These are phyloP conservation scores for Cladosporium austrohemisphaericum DNA, from an alignment of 2,329 filamentous ascomycete species.

Conservation along the genomic window DNA sequence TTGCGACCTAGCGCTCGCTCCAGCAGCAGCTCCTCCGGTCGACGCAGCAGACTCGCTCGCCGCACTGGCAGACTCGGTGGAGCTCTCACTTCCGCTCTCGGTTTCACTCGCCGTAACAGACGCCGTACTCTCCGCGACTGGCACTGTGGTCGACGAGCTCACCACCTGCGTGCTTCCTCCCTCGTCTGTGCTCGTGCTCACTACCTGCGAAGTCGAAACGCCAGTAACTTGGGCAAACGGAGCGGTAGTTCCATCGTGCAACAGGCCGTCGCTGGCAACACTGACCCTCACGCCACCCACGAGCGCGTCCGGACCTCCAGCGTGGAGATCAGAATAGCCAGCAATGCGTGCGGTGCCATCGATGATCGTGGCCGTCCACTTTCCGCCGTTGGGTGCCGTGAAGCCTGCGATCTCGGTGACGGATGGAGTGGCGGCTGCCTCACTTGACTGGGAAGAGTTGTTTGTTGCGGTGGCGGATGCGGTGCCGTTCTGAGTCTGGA, in stretches of 20 bases:
- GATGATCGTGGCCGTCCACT: conserved; percentile 6
- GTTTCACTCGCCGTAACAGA: background rate
- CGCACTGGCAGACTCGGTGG: background rate
- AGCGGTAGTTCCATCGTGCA: background rate
- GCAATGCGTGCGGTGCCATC: conserved; percentile 6
- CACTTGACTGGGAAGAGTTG: background rate
- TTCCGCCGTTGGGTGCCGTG: conserved; percentile 13
- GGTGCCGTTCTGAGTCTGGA: conserved; percentile 7
- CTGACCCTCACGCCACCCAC: conserved; percentile 11
- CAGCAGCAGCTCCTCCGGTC: conserved; percentile 8
- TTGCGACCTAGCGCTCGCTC: background rate
- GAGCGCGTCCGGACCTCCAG: conserved; percentile 6
- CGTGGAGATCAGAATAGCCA: conserved; percentile 4
- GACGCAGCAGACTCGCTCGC: conserved; percentile 7
- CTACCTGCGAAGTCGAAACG: background rate
- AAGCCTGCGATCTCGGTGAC: conserved; percentile 11
- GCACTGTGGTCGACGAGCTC: conserved; percentile 2
- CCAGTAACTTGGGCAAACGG: conserved; percentile 1
- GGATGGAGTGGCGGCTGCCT: background rate
- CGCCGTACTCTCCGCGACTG: conserved; percentile 2
- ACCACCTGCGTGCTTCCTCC: background rate
- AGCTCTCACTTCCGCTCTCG: background rate
- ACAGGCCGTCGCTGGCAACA: conserved; percentile 1
- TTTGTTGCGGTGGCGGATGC: background rate
- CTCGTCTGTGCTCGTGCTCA: background rate